A percentile compares a stretch with the other conserved stretches of the same genome.
These are phyloP conservation scores for Cotoneaster glaucophyllus DNA, from an alignment of 306 rosid genomes.

Conservation along the genomic window DNA sequence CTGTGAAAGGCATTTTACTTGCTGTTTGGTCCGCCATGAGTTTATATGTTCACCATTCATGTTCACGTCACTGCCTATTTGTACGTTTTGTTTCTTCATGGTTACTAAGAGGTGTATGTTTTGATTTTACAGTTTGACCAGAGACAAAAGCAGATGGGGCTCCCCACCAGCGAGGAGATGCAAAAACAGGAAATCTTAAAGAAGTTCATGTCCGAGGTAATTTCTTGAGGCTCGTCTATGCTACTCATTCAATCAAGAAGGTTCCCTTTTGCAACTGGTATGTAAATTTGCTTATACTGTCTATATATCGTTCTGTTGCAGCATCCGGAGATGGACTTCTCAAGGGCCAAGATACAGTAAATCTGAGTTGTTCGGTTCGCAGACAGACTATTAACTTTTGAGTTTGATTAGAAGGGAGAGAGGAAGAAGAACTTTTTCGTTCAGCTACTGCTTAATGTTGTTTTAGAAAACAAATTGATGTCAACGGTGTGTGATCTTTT, in stretches of 20 bases:
- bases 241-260: background rate
- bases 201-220: slow-evolving; percentile 84
- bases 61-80: background rate
- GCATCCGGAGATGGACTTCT: slow-evolving; percentile 98
- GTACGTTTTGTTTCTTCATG: background rate
- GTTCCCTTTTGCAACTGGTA: background rate
- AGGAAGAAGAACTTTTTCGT: background rate
- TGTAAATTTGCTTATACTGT: background rate
- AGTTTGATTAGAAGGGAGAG: background rate
- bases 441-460: background rate
- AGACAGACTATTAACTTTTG: background rate
- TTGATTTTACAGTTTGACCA: slow-evolving; percentile 63
- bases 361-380: background rate
- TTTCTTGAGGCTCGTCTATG: background rate
- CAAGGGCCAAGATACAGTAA: slow-evolving; percentile 59
- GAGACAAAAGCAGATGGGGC: slow-evolving; percentile 89
- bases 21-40: background rate
- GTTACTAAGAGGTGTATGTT: background rate
- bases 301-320: slow-evolving; percentile 27
- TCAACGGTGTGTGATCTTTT: background rate
- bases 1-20: background rate
- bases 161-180: slow-evolving; percentile 79
- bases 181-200: slow-evolving; percentile 73
- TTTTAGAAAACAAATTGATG: background rate
- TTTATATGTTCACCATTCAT: background rate